phyloP scores from a whole-genome alignment of 345 rosid genomes.

The Syzygium oleosum region DNA sequence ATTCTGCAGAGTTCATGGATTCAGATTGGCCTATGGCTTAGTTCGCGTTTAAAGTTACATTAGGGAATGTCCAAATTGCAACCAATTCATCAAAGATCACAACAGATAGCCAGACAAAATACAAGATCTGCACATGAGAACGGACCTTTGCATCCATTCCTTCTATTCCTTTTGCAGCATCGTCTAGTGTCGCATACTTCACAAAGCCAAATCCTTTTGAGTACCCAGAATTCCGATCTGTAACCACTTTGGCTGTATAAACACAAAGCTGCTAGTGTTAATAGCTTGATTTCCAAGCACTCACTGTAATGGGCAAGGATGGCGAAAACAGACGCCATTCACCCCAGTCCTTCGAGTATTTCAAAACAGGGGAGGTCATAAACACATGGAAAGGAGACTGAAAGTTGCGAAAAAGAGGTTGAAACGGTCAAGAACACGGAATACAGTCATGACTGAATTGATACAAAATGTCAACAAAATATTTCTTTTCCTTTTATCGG shows the following conservation, averaged over 20 bases:
- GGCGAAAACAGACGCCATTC: neutral
- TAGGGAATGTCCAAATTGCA: neutral
- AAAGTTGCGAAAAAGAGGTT: neutral
- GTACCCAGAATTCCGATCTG: conserved; percentile 33
- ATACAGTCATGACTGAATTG: neutral
- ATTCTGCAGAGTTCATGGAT: neutral
- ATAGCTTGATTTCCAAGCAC: neutral
- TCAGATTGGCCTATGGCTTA: neutral
- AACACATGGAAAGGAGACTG: neutral
- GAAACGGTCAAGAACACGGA: neutral
- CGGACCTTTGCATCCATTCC: conserved; percentile 51
- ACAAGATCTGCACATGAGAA: neutral
- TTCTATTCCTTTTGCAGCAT: conserved; percentile 38
- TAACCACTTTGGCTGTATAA: conserved; percentile 32
- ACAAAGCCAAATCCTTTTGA: conserved; percentile 51
- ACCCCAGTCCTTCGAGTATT: neutral
- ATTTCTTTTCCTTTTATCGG: neutral
- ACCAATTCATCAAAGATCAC: neutral
- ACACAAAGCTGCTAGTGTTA: neutral
- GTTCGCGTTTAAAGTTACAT: neutral
- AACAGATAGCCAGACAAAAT: neutral
- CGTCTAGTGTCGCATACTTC: conserved; percentile 26
- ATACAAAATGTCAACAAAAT: neutral
- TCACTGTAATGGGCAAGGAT: neutral
- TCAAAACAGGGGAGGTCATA: neutral